Percentiles rank a stretch among this genome's conserved stretches.
Evolutionary conservation across 768 basidiomycete species (phyloP).

Genomic region (Holtermannia corniformis): DNA sequence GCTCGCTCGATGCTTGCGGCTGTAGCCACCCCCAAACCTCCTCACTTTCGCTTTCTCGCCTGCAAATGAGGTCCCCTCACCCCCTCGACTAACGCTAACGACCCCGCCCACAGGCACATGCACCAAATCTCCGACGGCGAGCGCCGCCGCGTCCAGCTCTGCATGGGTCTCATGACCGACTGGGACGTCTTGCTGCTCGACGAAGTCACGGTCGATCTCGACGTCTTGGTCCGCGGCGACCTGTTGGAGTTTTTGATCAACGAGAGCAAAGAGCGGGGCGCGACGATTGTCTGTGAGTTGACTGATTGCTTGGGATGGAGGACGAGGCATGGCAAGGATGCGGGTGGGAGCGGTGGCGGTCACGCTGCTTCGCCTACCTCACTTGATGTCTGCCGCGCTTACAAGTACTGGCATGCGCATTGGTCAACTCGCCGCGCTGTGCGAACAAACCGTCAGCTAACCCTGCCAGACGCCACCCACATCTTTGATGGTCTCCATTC

Average conservation of each 20-base stretch:
- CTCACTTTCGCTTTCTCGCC: background rate
- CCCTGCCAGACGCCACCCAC: conserved; percentile 72
- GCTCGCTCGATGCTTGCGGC: too few relatives aligned
- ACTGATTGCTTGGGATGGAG: too few relatives aligned
- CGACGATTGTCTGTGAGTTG: conserved; percentile 73
- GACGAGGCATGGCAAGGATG: too few relatives aligned
- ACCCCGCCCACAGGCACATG: conserved; percentile 57
- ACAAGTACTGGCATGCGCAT: too few relatives aligned
- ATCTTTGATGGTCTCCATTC: conserved; percentile 84
- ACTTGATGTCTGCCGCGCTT: too few relatives aligned
- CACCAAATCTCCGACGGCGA: conserved; percentile 94
- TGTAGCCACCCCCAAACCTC: background rate
- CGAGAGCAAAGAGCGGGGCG: conserved; percentile 67
- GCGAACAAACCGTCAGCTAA: conserved; percentile 3
- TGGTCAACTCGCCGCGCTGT: too few relatives aligned
- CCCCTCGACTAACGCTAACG: too few relatives aligned
- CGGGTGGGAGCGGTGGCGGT: too few relatives aligned
- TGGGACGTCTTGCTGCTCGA: conserved; percentile 92
- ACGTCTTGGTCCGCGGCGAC: conserved; percentile 86
- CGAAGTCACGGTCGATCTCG: conserved; percentile 95
- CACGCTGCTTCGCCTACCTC: too few relatives aligned
- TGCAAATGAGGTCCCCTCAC: too few relatives aligned
- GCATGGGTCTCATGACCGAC: conserved; percentile 87
- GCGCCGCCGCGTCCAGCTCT: conserved; percentile 81
- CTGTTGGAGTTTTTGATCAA: conserved; percentile 76